Evolutionary conservation across 2,329 filamentous ascomycete genomes (phyloP).

Genomic region (Tolypocladium inflatum): DNA sequence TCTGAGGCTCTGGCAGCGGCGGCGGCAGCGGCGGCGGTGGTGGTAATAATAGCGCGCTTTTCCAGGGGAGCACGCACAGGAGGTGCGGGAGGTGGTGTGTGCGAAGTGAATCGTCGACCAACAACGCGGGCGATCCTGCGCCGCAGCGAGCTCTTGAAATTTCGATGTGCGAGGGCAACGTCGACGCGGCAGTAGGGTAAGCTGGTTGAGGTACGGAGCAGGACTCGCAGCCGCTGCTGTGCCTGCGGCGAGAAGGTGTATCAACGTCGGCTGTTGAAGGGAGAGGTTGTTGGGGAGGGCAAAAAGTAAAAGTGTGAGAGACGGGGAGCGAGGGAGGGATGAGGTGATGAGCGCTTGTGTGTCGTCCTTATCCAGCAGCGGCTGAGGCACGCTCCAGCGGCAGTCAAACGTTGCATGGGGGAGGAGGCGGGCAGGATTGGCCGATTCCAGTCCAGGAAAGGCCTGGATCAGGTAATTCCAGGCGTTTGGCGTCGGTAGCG

Average conservation of each 20-base stretch:
- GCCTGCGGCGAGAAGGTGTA: background rate
- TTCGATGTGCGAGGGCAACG: background rate
- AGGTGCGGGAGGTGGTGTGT: background rate
- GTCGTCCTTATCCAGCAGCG: background rate
- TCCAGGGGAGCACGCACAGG: background rate
- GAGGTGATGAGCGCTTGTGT: background rate
- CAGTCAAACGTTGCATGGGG: slow-evolving; percentile 2
- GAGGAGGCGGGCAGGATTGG: background rate
- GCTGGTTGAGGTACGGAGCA: no score
- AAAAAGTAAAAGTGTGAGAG: background rate
- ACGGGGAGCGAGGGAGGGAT: slow-evolving; percentile 4
- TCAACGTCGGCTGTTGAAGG: background rate
- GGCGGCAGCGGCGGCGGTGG: no score
- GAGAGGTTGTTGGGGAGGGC: background rate
- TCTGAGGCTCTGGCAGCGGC: background rate
- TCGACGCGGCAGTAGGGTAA: background rate
- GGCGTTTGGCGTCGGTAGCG: background rate
- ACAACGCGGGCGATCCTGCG: background rate
- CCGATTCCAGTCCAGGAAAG: background rate
- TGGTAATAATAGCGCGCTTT: background rate
- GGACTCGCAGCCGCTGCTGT: background rate
- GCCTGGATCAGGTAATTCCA: background rate
- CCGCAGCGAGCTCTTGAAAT: background rate
- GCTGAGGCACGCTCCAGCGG: background rate
- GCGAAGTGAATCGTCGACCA: background rate